Base-by-base conservation (phyloP, 2,329 filamentous ascomycete species). In the Stachybotrys chartarum region DNA sequence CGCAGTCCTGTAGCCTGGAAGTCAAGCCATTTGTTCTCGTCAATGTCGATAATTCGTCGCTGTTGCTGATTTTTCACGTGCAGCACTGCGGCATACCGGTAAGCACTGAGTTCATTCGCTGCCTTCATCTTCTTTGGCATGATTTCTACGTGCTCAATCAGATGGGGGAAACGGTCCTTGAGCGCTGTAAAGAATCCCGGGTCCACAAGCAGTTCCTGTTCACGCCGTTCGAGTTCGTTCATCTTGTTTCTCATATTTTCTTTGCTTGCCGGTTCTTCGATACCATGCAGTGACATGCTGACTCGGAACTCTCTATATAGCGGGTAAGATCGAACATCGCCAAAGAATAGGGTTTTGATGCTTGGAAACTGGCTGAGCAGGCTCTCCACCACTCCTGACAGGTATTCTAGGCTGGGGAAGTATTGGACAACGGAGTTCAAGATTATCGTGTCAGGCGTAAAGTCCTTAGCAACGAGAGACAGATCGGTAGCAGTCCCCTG, bases 341-440 rank as follows among this genome's bases (percentile, higher is more conserved):
- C 46, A 49, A 49, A 49, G 46, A 49, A 49, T 18, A 49, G 14
- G 10, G 46, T 49, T 18, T 24, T 49, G 11, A 16, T 18, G 14
- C 46, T 6, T 66, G 62, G 0, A 30, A 14, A 31, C 1, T 58
- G 18, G 24, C 50, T 50, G 2, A 59, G 18, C 1, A 66, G n/a
- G 14, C 56, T 55, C 2, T 62, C 18, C 0, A 66, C 46, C 1
- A 64, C 55, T 4, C 56, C 52, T 0, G 53, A 18, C 1, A 68
- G n/a, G n/a, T 68, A 68, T 1, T 63, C 59, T 16, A 55, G 58
- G 8, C 52, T 63, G 7, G 65, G 65, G 39, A 68, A 68, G 35
- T 68, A 67, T 17, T 68, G 65, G 0, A 56, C 59, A 0, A 67
- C 66, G 0, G 66, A 68, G 50, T 68, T 68, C 32, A 68, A 10